Evolutionary conservation across 441 rosid genomes (phyloP).

Genomic region (Croton laevigatus): DNA sequence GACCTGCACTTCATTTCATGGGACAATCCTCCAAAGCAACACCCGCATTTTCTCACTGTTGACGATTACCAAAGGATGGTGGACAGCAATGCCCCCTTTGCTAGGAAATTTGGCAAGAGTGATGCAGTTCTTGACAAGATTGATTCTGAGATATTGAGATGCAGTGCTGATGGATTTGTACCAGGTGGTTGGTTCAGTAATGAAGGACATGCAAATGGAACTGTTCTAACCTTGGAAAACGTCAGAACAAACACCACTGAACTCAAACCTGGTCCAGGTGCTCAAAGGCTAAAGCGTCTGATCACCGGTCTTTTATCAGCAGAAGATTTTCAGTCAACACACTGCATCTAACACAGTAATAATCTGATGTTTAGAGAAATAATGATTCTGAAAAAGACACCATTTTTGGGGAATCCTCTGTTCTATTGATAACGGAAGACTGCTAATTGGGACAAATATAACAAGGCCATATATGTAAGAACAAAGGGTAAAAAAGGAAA

Average conservation of each 20-base stretch:
- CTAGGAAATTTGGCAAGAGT: slow-evolving; percentile 60
- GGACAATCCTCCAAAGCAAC: slow-evolving; percentile 88
- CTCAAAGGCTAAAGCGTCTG: slow-evolving; percentile 57
- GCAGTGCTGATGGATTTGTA: slow-evolving; percentile 47
- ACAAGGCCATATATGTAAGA: slow-evolving; percentile 16
- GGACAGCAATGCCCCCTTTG: slow-evolving; percentile 71
- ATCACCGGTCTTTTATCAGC: slow-evolving; percentile 48
- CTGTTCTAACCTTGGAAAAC: slow-evolving; percentile 5
- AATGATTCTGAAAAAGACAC: slow-evolving; percentile 3
- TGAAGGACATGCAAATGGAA: slow-evolving; percentile 31
- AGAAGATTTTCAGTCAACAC: slow-evolving; percentile 44
- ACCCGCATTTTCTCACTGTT: slow-evolving; percentile 64
- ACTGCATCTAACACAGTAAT: slow-evolving; percentile 39
- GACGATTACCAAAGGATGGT: slow-evolving; percentile 62
- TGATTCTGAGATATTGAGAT: slow-evolving; percentile 58
- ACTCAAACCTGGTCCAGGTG: slow-evolving; percentile 69
- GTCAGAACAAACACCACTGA: slow-evolving; percentile 34
- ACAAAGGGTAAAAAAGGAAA: slow-evolving; percentile 12
- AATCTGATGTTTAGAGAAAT: slow-evolving; percentile 10
- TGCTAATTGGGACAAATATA: slow-evolving; percentile 8
- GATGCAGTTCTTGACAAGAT: slow-evolving; percentile 67
- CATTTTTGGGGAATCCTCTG: not conserved
- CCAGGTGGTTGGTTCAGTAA: slow-evolving; percentile 58
- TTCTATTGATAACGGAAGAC: not conserved
- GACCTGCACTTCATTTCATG: slow-evolving; percentile 89